Conservation (phyloP, 768 basidiomycete species). For the Serendipita indica region DNA sequence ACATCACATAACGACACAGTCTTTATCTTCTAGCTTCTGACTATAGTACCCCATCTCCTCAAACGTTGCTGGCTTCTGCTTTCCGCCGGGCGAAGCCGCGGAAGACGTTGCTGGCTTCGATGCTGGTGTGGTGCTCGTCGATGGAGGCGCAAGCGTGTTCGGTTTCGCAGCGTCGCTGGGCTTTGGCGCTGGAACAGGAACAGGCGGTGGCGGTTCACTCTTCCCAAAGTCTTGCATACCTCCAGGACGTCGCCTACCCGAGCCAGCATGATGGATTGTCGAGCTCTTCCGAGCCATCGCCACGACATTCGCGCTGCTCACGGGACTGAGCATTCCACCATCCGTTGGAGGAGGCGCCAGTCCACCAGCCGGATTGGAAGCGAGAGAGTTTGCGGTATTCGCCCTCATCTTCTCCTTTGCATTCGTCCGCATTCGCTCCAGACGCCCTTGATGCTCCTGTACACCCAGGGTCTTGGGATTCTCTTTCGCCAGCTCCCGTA, state of each 20-base stretch:
- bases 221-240: constrained; percentile 2
- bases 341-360: not conserved
- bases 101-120: not conserved
- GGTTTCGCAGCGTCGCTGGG: not conserved
- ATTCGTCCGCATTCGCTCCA: constrained; percentile 69
- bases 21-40: constrained; percentile 61
- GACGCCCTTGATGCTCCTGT: constrained; percentile 52
- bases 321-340: constrained; percentile 1
- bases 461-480: constrained; percentile 19
- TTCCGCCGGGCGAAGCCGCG: constrained; percentile 15
- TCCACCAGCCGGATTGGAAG: too few species aligned
- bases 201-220: too few species aligned
- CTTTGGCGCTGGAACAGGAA: not conserved
- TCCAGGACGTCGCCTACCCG: not conserved
- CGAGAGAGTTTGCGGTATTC: not conserved
- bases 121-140: not conserved
- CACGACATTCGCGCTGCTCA: not conserved
- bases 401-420: constrained; percentile 26
- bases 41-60: constrained; percentile 88
- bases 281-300: not conserved
- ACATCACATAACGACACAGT: constrained; percentile 73
- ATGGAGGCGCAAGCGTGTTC: not conserved
- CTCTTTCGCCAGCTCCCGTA: constrained; percentile 41
- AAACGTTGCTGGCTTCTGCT: constrained; percentile 57
- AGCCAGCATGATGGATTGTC: not conserved